Conservation (phyloP, 1,284 basidiomycete genomes). For the Sporisorium graminicola region DNA sequence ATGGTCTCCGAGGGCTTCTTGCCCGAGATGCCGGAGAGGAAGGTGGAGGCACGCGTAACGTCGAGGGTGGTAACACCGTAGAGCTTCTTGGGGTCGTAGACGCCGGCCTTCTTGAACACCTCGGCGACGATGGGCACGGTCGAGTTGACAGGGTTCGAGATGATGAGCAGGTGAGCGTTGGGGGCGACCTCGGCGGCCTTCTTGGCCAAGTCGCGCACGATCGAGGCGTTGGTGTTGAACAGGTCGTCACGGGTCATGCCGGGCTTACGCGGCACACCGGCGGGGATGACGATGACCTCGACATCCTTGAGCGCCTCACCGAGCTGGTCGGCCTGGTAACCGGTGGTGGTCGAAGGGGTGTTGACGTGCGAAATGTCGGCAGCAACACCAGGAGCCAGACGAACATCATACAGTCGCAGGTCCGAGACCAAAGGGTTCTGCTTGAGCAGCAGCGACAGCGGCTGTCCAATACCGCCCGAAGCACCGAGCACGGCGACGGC, state of each 20-base stretch:
- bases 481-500: slow-evolving; percentile 92
- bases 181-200: slow-evolving; percentile 88
- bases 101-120: slow-evolving; percentile 91
- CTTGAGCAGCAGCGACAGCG: slow-evolving; percentile 86
- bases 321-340: slow-evolving; percentile 80
- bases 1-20: slow-evolving; percentile 76
- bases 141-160: slow-evolving; percentile 82
- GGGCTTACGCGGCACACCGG: slow-evolving; percentile 76
- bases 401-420: slow-evolving; percentile 71
- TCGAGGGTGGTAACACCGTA: slow-evolving; percentile 95
- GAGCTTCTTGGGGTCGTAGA: slow-evolving; percentile 81
- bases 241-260: slow-evolving; percentile 96
- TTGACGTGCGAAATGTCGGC: slow-evolving; percentile 80
- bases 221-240: slow-evolving; percentile 97
- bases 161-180: slow-evolving; percentile 91
- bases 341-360: slow-evolving; percentile 83
- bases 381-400: slow-evolving; percentile 72
- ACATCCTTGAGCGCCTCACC: slow-evolving; percentile 86
- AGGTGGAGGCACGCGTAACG: slow-evolving; percentile 93
- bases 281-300: slow-evolving; percentile 94
- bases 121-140: slow-evolving; percentile 97
- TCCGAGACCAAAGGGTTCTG: slow-evolving; percentile 83
- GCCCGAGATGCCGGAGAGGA: slow-evolving; percentile 80
- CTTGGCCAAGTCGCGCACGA: slow-evolving; percentile 93
- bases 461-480: slow-evolving; percentile 84